Evolutionary conservation across 805 yeast genomes (phyloP).

Genomic region (Cyberlindnera subsufficiens): DNA sequence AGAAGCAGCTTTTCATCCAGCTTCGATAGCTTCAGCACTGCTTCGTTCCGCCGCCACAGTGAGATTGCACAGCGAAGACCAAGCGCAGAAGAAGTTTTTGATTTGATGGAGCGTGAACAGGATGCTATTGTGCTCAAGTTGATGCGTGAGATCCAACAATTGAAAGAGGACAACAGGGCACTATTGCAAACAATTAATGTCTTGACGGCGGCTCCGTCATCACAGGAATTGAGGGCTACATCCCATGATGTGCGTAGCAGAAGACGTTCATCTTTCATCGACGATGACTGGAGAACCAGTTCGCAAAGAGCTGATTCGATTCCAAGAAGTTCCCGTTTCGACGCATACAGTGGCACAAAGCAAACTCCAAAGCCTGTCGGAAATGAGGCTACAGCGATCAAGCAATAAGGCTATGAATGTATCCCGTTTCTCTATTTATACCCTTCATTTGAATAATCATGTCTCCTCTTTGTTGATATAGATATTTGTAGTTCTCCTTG

Average conservation of each 20-base stretch:
- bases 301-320: background rate
- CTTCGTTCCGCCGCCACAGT: constrained; percentile 15
- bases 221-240: background rate
- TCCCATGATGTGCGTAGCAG: background rate
- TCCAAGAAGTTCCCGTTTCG: background rate
- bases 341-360: background rate
- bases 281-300: background rate
- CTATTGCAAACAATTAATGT: constrained; percentile 24
- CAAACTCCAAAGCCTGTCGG: background rate
- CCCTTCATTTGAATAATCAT: too few species aligned
- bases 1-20: constrained; percentile 12
- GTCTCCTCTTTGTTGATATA: too few species aligned
- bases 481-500: too few species aligned
- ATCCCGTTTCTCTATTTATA: too few species aligned
- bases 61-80: constrained; percentile 19
- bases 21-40: constrained; percentile 6
- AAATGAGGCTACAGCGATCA: too few species aligned
- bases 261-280: background rate
- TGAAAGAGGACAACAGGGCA: constrained; percentile 47
- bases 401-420: too few species aligned
- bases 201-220: constrained; percentile 9
- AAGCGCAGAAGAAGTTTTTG: constrained; percentile 44
- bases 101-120: constrained; percentile 66
- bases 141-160: constrained; percentile 51
- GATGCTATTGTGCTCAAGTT: constrained; percentile 66